Evolutionary conservation across 1,284 basidiomycete species (phyloP), one percentile per base, ranked within the genome.

Genomic region (Trametes hirsuta): DNA sequence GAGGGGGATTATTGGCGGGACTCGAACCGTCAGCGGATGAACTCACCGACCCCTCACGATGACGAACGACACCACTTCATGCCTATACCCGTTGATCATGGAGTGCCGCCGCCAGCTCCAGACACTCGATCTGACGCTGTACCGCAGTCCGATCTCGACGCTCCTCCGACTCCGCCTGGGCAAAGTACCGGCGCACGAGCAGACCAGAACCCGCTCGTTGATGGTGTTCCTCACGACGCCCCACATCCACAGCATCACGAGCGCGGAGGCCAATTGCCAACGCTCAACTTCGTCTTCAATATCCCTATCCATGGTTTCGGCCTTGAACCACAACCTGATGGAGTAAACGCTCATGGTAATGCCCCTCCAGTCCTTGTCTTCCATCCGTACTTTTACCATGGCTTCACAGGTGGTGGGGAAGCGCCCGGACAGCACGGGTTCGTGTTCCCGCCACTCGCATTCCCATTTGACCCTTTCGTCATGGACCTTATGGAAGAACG

Each of bases 401-500:
- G 34, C 8, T 57, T 18, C 25, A 55, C 58, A 65, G 64, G 55
- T 36, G 64, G 58, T 12, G 61, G 53, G 39, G 49, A 59, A 37
- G 44, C 18, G 3, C 56, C 61, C n/a, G 58, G 42, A 9, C 50
- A 60, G n/a, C 50, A 42, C 10, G 60, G 53, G 18, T 62, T 64
- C 45, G n/a, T 53, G 9, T 58, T 65, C 51, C 58, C 54, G 25
- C 54, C 51, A 15, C 61, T 67, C 35, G 30, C 64, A 9, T 66
- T 68, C 59, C 66, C 66, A 0, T 58, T 58, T 44, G 49, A 42
- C 8, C 41, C 30, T 1, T 40, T 72, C 48, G 68, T 68, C 34
- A 68, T 68, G 52, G 66, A 74, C 25, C 39, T 72, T 24, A 73
- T 79, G 37, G 72, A 80, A n/a, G 78, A 79, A 49, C 76, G 75